These are phyloP conservation scores for Ascochyta lentis DNA, from an alignment of 2,329 filamentous ascomycete genomes.

Conservation along the genomic window DNA sequence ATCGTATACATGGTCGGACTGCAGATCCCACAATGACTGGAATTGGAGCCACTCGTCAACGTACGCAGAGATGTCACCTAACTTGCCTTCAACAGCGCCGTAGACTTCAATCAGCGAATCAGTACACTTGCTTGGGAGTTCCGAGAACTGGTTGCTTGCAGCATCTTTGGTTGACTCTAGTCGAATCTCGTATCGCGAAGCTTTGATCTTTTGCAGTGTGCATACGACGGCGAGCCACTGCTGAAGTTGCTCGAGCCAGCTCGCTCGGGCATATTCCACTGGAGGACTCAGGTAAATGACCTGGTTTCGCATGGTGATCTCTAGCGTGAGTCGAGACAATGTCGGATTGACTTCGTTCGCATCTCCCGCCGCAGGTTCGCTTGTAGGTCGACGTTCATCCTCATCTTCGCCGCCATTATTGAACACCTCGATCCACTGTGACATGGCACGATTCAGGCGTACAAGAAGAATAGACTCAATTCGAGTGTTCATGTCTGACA, in stretches of 20 bases:
- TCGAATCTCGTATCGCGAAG: slow-evolving; percentile 91
- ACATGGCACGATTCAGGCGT: slow-evolving; percentile 84
- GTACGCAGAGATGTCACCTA: slow-evolving; percentile 80
- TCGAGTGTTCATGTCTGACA: slow-evolving; percentile 81
- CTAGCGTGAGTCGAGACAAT: slow-evolving; percentile 79
- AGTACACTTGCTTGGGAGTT: slow-evolving; percentile 84
- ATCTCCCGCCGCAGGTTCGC: slow-evolving; percentile 55
- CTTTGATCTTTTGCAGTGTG: slow-evolving; percentile 91
- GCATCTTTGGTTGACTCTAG: slow-evolving; percentile 68
- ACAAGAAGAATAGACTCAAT: slow-evolving; percentile 80
- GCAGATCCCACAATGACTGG: slow-evolving; percentile 97
- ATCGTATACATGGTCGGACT: slow-evolving; percentile 94
- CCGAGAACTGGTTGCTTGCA: slow-evolving; percentile 74
- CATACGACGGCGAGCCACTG: slow-evolving; percentile 93
- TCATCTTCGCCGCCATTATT: slow-evolving; percentile 55
- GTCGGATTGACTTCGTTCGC: slow-evolving; percentile 57
- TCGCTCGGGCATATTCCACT: slow-evolving; percentile 86
- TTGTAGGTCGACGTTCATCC: slow-evolving; percentile 34
- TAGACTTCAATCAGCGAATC: slow-evolving; percentile 82
- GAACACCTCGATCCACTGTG: slow-evolving; percentile 87
- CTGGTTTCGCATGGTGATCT: slow-evolving; percentile 97
- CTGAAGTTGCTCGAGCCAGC: slow-evolving; percentile 92
- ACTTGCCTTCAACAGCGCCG: slow-evolving; percentile 79
- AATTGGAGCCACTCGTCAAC: slow-evolving; percentile 99
- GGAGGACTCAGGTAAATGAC: slow-evolving; percentile 96